Base-by-base conservation (phyloP, 2,329 filamentous ascomycete species). In the Neonectria sp. region DNA sequence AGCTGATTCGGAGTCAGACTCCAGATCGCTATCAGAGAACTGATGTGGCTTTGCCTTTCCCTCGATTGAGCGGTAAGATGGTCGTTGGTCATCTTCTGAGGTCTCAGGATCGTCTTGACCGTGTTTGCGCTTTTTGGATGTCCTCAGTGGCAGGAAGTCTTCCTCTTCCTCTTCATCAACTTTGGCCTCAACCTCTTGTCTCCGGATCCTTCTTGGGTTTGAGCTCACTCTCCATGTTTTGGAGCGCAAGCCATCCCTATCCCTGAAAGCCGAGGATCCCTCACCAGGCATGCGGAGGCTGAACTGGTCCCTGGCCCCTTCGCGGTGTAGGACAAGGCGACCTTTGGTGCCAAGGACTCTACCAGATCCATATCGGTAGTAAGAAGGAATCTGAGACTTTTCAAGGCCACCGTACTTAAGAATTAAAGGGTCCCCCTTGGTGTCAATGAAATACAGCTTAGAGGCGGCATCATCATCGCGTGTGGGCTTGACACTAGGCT, bases 381-480 rank as follows among this genome's bases (percentile, higher is more conserved):
- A 98, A 3, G 81, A 75, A 0, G 95, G 94, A 12, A 97, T 82
- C 60, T 87, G 88, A 70, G 92, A 93, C 40, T 89, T 89, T 77
- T 97, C 90, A 45, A 93, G 86, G 31, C 89, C 87, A 2, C 93
- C 93, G 78, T 95, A 98, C 29, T 87, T 87, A 51, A 92, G 79
- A 71, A 96, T 94, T 55, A 94, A 86, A 5, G 86, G 83, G 75
- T 98, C 95, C 0, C 95, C 95, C 75, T 90, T 90, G 48, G 84
- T 89, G 79, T 98, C 95, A 58, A 93, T 75, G 51, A 89, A 74
- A 77, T 89, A 95, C 4, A 76, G 45, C 75, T 77, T 70, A 27
- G 77, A 69, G 76, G 66, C 63, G 24, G 65, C 65, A 13, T 61
- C 57, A 12, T 46, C 63, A 25, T 67, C 60, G 15, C 62, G 68